Evolutionary conservation across 192 early-diverging fungal species (phyloP), one percentile per base, ranked within the genome.

Genomic region (Obelidium mucronatum): DNA sequence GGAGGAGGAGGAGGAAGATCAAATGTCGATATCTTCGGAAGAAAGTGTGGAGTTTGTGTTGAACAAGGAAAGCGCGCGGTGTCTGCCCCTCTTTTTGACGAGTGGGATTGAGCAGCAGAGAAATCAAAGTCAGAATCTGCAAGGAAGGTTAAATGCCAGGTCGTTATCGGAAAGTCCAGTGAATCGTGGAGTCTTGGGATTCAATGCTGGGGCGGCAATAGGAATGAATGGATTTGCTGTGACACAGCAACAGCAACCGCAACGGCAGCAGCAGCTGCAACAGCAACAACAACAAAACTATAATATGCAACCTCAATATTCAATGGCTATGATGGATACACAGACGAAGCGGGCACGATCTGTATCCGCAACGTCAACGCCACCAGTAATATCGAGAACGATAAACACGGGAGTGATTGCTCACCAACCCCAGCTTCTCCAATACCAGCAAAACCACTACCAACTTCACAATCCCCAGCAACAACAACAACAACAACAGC

Each of bases 11-110:
- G 72, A 62, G 8, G 55, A 8, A 3, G 72, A 74, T 51, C 13
- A 24, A 15, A 74, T 74, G 72, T 42, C 36, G 11, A 44, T 74
- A 26, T 30, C 19, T 24, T 30, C 22, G 2, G 59, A 74, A 17
- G 72, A 74, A n/a, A 54, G 48, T 30, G 72, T 74, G 35, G 72
- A 74, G 40, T 74, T 74, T 40, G 72, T 74, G 15, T 35, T 74
- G 24, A 62, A 63, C 37, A 34, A 55, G 22, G 60, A 73, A 37
- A 35, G 59, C 31, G 35, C 60, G 1, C 17, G 8, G 39, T 35
- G 70, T 39, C 34, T 74, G 24, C 72, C 72, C 28, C 22, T 54
- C 17, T 74, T 74, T 63, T 48, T 74, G 39, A 55, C 17, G 52
- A 44, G 40, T 5, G 67, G 26, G 44, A 6, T 48, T 48, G 44